A percentile compares a stretch with the other conserved stretches of the same genome.
Evolutionary conservation across 2,329 filamentous ascomycete genomes (phyloP).

Genomic region (Colletotrichum incanum): DNA sequence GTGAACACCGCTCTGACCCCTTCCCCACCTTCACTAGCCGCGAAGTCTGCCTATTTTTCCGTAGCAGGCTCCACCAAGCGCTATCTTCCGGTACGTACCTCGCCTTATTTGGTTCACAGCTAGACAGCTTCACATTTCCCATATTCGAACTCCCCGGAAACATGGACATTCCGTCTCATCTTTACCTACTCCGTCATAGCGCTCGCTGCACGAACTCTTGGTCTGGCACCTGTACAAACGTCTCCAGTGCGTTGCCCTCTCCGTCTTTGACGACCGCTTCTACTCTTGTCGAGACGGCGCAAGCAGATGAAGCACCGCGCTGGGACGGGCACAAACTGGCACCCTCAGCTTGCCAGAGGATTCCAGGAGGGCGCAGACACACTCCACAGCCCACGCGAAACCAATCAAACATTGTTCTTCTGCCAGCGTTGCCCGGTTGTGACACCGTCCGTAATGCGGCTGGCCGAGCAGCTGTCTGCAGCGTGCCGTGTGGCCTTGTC

Average conservation of each 20-base stretch:
- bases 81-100: constrained; percentile 15
- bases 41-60: constrained; percentile 8
- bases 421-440: constrained; percentile 1
- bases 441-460: constrained; percentile 25
- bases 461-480: constrained; percentile 35
- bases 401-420: constrained; percentile 20
- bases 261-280: not conserved
- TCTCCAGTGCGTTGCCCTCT: constrained; percentile 1
- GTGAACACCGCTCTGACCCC: constrained; percentile 23
- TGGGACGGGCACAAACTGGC: not conserved
- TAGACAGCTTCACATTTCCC: constrained; percentile 12
- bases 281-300: constrained; percentile 14
- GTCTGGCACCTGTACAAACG: not conserved
- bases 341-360: not conserved
- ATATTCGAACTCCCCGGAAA: constrained; percentile 29
- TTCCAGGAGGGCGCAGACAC: constrained; percentile 5
- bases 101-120: not conserved
- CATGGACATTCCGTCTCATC: constrained; percentile 18
- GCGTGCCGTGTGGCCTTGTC: constrained; percentile 23
- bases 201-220: not conserved
- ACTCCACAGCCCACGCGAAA: constrained; percentile 17
- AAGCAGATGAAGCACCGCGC: constrained; percentile 15
- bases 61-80: not conserved
- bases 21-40: not conserved
- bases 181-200: constrained; percentile 18